Percentiles rank a stretch among this genome's conserved stretches.
phyloP scores from a whole-genome alignment of 495 filamentous ascomycete genomes.

The Penicillium flavigenum region DNA sequence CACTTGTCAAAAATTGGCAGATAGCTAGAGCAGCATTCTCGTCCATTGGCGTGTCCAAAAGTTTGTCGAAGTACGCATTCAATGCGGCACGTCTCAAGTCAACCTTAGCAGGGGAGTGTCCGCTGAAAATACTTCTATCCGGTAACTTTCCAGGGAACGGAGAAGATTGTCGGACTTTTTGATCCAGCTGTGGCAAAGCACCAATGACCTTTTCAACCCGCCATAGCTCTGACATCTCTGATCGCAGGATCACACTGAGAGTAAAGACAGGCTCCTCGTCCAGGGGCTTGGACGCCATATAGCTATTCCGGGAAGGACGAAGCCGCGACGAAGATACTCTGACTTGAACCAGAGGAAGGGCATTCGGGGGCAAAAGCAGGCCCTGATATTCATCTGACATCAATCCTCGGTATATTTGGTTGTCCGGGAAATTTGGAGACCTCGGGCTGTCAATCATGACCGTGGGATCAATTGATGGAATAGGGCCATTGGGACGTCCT shows the following conservation, averaged over 20 bases:
- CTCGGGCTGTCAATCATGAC: constrained; percentile 41
- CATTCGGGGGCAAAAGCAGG: constrained; percentile 81
- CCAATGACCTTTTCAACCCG: constrained; percentile 87
- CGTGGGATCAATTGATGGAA: constrained; percentile 44
- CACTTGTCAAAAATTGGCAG: constrained; percentile 84
- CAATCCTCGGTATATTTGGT: constrained; percentile 62
- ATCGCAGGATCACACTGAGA: constrained; percentile 76
- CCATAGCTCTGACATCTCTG: constrained; percentile 81
- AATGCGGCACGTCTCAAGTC: constrained; percentile 81
- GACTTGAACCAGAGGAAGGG: constrained; percentile 81
- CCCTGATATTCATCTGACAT: constrained; percentile 81
- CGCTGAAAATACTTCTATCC: constrained; percentile 81
- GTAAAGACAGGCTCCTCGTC: constrained; percentile 95
- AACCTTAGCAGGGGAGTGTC: constrained; percentile 91
- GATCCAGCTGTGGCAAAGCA: constrained; percentile 78
- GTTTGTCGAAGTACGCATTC: constrained; percentile 78
- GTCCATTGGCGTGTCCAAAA: constrained; percentile 79
- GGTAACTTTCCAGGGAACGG: constrained; percentile 70
- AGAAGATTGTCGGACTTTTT: constrained; percentile 68
- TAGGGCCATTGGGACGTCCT: constrained; percentile 18
- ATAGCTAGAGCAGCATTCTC: constrained; percentile 75
- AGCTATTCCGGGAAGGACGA: constrained; percentile 82
- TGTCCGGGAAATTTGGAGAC: constrained; percentile 24
- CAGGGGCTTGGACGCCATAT: constrained; percentile 60
- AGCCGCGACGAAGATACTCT: constrained; percentile 90